Conservation (phyloP, 306 rosid species). For the Boehmeria nivea region DNA sequence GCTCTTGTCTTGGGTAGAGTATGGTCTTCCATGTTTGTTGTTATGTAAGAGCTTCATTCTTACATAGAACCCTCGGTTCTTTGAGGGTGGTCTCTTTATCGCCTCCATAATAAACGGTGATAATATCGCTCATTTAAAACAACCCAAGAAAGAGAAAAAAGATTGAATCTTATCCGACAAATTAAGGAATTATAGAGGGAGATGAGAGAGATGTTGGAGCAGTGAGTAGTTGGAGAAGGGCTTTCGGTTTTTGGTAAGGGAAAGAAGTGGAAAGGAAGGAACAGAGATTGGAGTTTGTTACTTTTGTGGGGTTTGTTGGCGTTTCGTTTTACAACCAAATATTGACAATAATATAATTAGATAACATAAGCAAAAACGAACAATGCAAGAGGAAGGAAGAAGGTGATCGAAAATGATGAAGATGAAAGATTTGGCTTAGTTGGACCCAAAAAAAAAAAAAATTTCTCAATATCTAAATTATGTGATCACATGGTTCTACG, state of each 20-base stretch:
- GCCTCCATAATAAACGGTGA: constrained; percentile 22
- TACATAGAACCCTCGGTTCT: constrained; percentile 51
- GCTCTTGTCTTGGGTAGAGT: constrained; percentile 51
- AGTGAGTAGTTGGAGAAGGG: constrained; percentile 40
- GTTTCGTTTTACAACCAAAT: constrained; percentile 39
- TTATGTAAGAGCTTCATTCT: constrained; percentile 73
- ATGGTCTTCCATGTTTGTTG: constrained; percentile 50
- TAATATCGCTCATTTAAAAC: constrained; percentile 28
- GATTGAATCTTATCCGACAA: not conserved
- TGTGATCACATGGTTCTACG: too few relatives aligned
- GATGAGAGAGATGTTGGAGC: constrained; percentile 1
- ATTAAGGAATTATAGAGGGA: too few relatives aligned
- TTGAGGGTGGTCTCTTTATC: constrained; percentile 23
- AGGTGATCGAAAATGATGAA: too few relatives aligned
- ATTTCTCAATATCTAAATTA: too few relatives aligned
- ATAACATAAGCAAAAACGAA: not conserved
- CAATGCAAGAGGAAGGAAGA: too few relatives aligned
- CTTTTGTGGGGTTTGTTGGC: constrained; percentile 42
- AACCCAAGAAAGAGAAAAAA: too few relatives aligned
- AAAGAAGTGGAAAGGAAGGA: constrained; percentile 63
- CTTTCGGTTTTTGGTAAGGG: constrained; percentile 60
- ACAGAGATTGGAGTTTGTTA: constrained; percentile 25
- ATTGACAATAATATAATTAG: not conserved
- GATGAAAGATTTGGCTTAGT: too few relatives aligned
- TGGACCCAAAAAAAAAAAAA: too few relatives aligned